Percentiles rank a stretch among this genome's conserved stretches.
phyloP scores from a whole-genome alignment of 1,284 basidiomycete genomes.

The Neolentinus lepideus region DNA sequence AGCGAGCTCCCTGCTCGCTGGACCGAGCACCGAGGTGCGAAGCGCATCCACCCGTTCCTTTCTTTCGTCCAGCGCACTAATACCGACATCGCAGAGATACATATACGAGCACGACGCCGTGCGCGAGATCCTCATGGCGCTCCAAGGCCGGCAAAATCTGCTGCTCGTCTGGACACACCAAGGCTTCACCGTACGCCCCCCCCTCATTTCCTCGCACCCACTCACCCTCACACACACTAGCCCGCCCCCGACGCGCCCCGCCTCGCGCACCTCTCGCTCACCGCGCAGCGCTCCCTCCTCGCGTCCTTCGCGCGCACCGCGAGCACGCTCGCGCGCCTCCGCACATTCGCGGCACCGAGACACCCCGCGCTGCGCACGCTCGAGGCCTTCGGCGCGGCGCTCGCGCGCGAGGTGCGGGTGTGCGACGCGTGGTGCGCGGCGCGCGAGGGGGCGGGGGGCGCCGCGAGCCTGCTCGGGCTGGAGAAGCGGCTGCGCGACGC shows the following conservation, averaged over 20 bases:
- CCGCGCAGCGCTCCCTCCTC: constrained; percentile 58
- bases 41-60: neutral
- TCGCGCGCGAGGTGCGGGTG: constrained; percentile 47
- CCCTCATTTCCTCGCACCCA: neutral
- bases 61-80: neutral
- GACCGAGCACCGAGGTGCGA: constrained; percentile 25
- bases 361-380: constrained; percentile 40
- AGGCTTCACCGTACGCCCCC: constrained; percentile 21
- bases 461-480: constrained; percentile 63
- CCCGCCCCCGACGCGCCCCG: constrained; percentile 45
- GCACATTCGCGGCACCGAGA: constrained; percentile 43
- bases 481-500: constrained; percentile 49
- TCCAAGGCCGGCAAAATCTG: constrained; percentile 63
- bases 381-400: constrained; percentile 76
- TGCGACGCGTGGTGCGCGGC: constrained; percentile 68
- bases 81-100: constrained; percentile 36
- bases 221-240: constrained; percentile 21
- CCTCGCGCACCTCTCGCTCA: constrained; percentile 56
- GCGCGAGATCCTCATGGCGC: constrained; percentile 63
- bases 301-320: constrained; percentile 45
- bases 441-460: constrained; percentile 46
- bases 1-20: constrained; percentile 17
- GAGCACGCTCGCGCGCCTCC: constrained; percentile 52
- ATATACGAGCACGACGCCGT: constrained; percentile 69
- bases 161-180: constrained; percentile 38